Evolutionary conservation across 495 filamentous ascomycete genomes (phyloP), one percentile per base, ranked within the genome.

Genomic region (Daldinia caldariorum): DNA sequence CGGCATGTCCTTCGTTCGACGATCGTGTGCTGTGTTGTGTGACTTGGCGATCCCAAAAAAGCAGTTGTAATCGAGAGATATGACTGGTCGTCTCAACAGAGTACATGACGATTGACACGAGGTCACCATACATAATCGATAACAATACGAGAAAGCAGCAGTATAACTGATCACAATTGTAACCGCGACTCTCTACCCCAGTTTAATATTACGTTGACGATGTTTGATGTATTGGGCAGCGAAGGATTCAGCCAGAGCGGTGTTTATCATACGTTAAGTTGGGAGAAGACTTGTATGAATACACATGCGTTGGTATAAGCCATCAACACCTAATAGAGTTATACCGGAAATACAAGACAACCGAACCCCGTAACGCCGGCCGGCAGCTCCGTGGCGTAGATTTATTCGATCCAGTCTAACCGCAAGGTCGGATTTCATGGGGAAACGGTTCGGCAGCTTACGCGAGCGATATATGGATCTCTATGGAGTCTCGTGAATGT

Each of bases 81-180:
- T 63, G 58, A 50, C 59, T 68, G 58, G 66, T 56, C 64, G 50
- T 13, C 56, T 47, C n/a, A 31, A 38, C 49, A 61, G 39, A 35
- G 13, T 4, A 41, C 54, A 47, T 57, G 8, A 20, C 18, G 18
- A 20, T 39, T n/a, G 51, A 68, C 66, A 58, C 41, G 58, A 41
- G 66, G 66, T 35, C 34, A 41, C 58, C 43, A 13, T 9, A 32
- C 37, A 22, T 66, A 37, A 18, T 47, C 18, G 43, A 47, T 22
- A 22, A 9, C 18, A 26, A 68, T 68, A 68, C 66, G 66, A 68
- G 66, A 43, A 39, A 39, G 31, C 9, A 32, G 20, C 34, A 43
- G 31, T n/a, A 51, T 32, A 12, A 29, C 13, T 22, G 45, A 62
- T 41, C 43, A 50, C 22, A 22, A 9, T 20, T 35, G 29, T 58